These are phyloP conservation scores for Funneliformis geosporum DNA, from an alignment of 192 early-diverging fungal genomes.

Conservation along the genomic window DNA sequence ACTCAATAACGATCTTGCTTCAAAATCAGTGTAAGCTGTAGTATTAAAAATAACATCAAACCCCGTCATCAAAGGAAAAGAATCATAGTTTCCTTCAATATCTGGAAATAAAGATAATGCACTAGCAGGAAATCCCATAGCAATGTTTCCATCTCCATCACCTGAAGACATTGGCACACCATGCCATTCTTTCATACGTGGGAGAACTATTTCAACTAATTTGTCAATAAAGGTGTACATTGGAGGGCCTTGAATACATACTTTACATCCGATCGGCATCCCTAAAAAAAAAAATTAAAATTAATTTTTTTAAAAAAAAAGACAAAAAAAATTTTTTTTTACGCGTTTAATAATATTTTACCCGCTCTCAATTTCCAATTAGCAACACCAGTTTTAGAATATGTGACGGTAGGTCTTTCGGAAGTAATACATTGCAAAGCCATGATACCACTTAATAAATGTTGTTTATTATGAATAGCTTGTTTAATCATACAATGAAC, in stretches of 20 bases:
- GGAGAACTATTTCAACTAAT: slow-evolving; percentile 90
- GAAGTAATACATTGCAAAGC: slow-evolving; percentile 88
- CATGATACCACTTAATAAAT: slow-evolving; percentile 88
- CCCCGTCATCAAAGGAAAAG: slow-evolving; percentile 87
- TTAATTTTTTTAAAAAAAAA: not conserved
- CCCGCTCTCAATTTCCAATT: slow-evolving; percentile 85
- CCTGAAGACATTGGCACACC: slow-evolving; percentile 74
- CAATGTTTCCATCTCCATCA: slow-evolving; percentile 81
- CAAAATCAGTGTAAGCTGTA: slow-evolving; percentile 73
- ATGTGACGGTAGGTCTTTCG: slow-evolving; percentile 73
- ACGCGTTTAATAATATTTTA: not conserved
- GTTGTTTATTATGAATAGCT: slow-evolving; percentile 85
- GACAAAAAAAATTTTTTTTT: not conserved
- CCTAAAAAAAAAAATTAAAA: slow-evolving; percentile 31
- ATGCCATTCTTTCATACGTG: slow-evolving; percentile 89
- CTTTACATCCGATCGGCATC: slow-evolving; percentile 88
- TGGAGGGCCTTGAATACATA: slow-evolving; percentile 74
- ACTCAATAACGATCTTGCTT: slow-evolving; percentile 79
- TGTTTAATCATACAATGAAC: slow-evolving; percentile 88
- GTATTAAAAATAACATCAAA: slow-evolving; percentile 86
- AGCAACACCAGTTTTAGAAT: slow-evolving; percentile 77
- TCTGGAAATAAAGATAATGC: slow-evolving; percentile 94
- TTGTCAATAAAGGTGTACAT: slow-evolving; percentile 98
- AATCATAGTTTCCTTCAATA: slow-evolving; percentile 94
- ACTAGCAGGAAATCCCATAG: slow-evolving; percentile 79